These are phyloP conservation scores for Candida koratica DNA, from an alignment of 805 yeast species.

Conservation along the genomic window DNA sequence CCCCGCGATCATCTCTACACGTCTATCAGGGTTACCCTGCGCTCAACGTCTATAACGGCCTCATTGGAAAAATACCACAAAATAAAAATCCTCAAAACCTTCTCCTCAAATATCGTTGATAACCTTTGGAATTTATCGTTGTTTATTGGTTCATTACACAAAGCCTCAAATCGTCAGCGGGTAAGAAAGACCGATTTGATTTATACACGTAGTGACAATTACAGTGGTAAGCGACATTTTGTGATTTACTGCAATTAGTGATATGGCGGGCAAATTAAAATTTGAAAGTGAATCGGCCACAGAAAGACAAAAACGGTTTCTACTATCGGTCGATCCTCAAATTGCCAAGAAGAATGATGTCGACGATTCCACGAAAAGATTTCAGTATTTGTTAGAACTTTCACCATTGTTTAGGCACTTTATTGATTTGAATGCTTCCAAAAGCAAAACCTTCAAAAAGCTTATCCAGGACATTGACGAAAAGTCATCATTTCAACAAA, in stretches of 20 bases:
- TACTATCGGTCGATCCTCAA: slow-evolving; percentile 53
- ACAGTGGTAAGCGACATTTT: neutral
- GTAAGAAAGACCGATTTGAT: neutral
- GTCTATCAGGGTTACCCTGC: slow-evolving; percentile 7
- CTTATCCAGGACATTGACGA: slow-evolving; percentile 55
- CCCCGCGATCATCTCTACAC: neutral
- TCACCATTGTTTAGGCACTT: slow-evolving; percentile 88
- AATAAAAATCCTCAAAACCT: slow-evolving; percentile 8
- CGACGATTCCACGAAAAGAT: slow-evolving; percentile 73
- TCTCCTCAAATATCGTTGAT: slow-evolving; percentile 7
- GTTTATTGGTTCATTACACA: slow-evolving; percentile 1
- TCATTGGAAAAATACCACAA: slow-evolving; percentile 7
- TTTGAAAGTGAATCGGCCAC: slow-evolving; percentile 6
- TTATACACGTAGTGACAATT: neutral
- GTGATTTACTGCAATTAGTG: neutral
- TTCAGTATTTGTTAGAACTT: slow-evolving; percentile 72
- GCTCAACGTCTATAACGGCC: slow-evolving; percentile 6
- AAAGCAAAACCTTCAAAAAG: slow-evolving; percentile 67
- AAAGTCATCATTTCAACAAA: slow-evolving; percentile 38
- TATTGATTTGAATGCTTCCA: slow-evolving; percentile 74
- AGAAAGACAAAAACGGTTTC: slow-evolving; percentile 43
- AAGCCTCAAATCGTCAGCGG: too few species aligned
- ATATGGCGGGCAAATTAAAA: slow-evolving; percentile 9
- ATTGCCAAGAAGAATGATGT: slow-evolving; percentile 46
- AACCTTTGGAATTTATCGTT: neutral